Percentiles rank a stretch among this genome's conserved stretches.
Evolutionary conservation across 2,329 filamentous ascomycete species (phyloP).

Genomic region (Chlorencoelia australis): DNA sequence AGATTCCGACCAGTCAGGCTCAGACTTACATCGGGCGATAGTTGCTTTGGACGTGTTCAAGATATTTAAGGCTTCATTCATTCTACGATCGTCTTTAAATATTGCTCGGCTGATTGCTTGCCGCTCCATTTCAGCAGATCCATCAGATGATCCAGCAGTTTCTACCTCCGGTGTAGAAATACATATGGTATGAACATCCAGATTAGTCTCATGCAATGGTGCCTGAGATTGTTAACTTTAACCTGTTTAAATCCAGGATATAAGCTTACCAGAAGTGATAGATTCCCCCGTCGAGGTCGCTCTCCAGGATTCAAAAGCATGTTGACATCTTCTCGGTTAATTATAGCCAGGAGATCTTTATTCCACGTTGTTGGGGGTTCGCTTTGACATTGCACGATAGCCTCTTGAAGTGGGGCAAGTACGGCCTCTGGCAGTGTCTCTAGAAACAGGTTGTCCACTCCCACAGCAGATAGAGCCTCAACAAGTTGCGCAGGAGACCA

Average conservation of each 20-base stretch:
- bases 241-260: neutral
- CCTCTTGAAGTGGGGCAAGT: conserved; percentile 70
- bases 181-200: conserved; percentile 74
- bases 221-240: conserved; percentile 30
- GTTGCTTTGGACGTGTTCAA: conserved; percentile 79
- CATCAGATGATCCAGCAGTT: conserved; percentile 54
- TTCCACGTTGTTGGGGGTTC: conserved; percentile 71
- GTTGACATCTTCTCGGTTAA: conserved; percentile 74
- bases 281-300: conserved; percentile 18
- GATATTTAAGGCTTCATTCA: conserved; percentile 74
- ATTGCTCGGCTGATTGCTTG: conserved; percentile 75
- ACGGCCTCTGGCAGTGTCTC: conserved; percentile 80
- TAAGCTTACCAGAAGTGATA: conserved; percentile 20
- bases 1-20: conserved; percentile 73
- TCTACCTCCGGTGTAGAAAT: conserved; percentile 48
- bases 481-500: conserved; percentile 53
- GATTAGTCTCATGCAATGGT: conserved; percentile 54
- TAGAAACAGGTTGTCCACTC: conserved; percentile 56
- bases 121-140: conserved; percentile 73
- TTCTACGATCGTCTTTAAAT: conserved; percentile 83
- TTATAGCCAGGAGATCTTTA: conserved; percentile 57
- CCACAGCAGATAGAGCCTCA: conserved; percentile 61
- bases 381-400: conserved; percentile 75
- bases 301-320: conserved; percentile 46
- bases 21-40: conserved; percentile 63